Conservation (phyloP, 1,284 basidiomycete genomes). For the Trametes pubescens region DNA sequence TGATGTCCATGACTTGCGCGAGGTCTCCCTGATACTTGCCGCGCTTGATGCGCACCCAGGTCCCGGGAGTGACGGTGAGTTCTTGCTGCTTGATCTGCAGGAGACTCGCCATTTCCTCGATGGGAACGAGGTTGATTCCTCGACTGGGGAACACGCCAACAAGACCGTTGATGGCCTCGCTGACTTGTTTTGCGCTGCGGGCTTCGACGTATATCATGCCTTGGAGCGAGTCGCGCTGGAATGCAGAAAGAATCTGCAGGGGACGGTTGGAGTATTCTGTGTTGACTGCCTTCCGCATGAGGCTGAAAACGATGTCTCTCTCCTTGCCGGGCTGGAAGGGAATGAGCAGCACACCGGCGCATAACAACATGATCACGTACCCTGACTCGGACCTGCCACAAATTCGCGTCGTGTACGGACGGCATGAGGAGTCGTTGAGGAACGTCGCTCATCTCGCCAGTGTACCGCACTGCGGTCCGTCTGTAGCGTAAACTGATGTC, state of each 20-base stretch:
- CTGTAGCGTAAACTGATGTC: constrained; percentile 86
- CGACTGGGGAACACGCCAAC: constrained; percentile 91
- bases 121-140: constrained; percentile 89
- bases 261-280: constrained; percentile 80
- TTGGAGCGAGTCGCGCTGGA: constrained; percentile 94
- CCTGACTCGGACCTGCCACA: constrained; percentile 97
- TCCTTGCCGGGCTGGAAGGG: constrained; percentile 83
- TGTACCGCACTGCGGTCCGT: constrained; percentile 75
- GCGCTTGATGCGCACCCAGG: constrained; percentile 95
- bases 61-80: constrained; percentile 84
- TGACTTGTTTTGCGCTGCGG: constrained; percentile 86
- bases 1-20: constrained; percentile 94
- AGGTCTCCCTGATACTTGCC: constrained; percentile 96
- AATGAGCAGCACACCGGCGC: constrained; percentile 14
- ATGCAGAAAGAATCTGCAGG: constrained; percentile 89
- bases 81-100: constrained; percentile 97
- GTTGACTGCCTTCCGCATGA: constrained; percentile 92
- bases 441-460: constrained; percentile 92
- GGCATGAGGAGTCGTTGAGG: constrained; percentile 98
- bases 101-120: constrained; percentile 98
- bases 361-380: constrained; percentile 50
- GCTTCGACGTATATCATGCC: constrained; percentile 98
- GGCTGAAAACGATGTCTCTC: constrained; percentile 90
- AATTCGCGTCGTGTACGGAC: constrained; percentile 92
- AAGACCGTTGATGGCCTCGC: constrained; percentile 86